These are phyloP conservation scores for Dryadomyces quercus-mongolicae DNA, from an alignment of 2,329 filamentous ascomycete genomes.

Conservation along the genomic window DNA sequence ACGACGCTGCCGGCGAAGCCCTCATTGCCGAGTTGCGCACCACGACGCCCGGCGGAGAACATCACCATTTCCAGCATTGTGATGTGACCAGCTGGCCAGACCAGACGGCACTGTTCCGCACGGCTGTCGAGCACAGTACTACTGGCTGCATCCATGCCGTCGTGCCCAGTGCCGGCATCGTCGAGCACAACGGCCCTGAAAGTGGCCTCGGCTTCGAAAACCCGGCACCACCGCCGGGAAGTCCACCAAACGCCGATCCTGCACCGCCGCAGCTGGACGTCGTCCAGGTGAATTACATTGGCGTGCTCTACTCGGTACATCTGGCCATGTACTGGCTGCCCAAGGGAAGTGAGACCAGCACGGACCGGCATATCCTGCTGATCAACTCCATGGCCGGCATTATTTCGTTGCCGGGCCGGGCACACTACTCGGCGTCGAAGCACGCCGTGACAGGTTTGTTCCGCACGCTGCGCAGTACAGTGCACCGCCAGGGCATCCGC, in stretches of 20 bases:
- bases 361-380: conserved; percentile 48
- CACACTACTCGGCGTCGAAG: conserved; percentile 48
- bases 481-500: conserved; percentile 36
- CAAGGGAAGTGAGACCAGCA: conserved; percentile 24
- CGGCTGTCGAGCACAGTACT: conserved; percentile 39
- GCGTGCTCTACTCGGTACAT: conserved; percentile 51
- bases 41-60: conserved; percentile 27
- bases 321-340: conserved; percentile 48
- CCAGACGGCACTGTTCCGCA: conserved; percentile 50
- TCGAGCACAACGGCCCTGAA: conserved; percentile 20
- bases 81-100: conserved; percentile 54
- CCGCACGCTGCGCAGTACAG: conserved; percentile 39
- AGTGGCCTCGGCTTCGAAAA: conserved; percentile 28
- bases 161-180: conserved; percentile 54
- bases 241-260: conserved; percentile 21
- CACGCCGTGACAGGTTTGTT: conserved; percentile 55
- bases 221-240: conserved; percentile 17
- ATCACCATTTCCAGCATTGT: conserved; percentile 45
- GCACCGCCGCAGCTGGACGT: conserved; percentile 37
- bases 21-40: conserved; percentile 39
- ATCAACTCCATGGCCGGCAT: conserved; percentile 49
- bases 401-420: conserved; percentile 25
- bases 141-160: conserved; percentile 47
- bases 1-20: conserved; percentile 37
- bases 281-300: conserved; percentile 50